Conservation (phyloP, 2,329 filamentous ascomycete genomes). For the Neofusicoccum kwambonambiense region DNA sequence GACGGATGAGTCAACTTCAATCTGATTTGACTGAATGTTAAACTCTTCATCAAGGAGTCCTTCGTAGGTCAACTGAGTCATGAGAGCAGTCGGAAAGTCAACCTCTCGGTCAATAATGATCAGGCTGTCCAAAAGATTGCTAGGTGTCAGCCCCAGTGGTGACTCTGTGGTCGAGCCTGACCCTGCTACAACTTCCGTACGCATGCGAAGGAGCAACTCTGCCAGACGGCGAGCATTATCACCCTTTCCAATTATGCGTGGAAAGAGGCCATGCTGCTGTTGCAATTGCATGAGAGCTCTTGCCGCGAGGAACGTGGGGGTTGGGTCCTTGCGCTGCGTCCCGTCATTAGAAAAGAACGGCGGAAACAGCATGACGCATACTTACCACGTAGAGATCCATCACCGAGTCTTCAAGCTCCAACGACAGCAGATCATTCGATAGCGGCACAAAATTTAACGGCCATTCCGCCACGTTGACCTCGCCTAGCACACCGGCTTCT, state of each 20-base stretch:
- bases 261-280: constrained; percentile 87
- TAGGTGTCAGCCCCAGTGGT: constrained; percentile 72
- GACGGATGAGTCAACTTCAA: constrained; percentile 87
- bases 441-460: constrained; percentile 88
- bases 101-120: constrained; percentile 95
- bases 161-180: constrained; percentile 56
- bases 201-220: constrained; percentile 85
- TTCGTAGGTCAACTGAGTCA: constrained; percentile 96
- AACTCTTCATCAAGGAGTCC: constrained; percentile 93
- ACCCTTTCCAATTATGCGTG: constrained; percentile 90
- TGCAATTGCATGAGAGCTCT: constrained; percentile 94
- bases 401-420: constrained; percentile 87
- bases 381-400: constrained; percentile 76
- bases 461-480: constrained; percentile 84
- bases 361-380: background rate
- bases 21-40: constrained; percentile 86
- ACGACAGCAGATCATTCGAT: constrained; percentile 84
- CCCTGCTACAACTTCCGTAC: constrained; percentile 79
- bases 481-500: constrained; percentile 87
- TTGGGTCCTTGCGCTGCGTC: constrained; percentile 74
- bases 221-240: constrained; percentile 88
- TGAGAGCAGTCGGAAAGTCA: constrained; percentile 85
- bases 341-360: constrained; percentile 26
- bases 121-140: constrained; percentile 81
- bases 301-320: constrained; percentile 82